Percentiles rank a stretch among this genome's conserved stretches.
phyloP scores from a whole-genome alignment of 352 stramenopile species.

The Globisporangium cylindrosporum region DNA sequence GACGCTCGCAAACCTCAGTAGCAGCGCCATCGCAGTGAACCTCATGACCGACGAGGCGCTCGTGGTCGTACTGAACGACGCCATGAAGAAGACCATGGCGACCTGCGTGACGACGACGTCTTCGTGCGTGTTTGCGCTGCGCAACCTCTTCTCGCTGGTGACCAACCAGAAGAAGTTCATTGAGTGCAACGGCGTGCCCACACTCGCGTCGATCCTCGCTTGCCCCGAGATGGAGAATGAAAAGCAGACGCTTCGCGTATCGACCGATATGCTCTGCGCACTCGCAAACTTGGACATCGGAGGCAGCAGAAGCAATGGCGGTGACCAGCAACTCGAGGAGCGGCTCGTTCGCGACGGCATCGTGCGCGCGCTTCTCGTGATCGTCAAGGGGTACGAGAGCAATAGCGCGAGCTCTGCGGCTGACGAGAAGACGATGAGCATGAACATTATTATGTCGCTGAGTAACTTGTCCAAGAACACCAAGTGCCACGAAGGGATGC shows the following conservation, averaged over 20 bases:
- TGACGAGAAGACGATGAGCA: constrained; percentile 37
- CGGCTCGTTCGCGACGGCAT: constrained; percentile 75
- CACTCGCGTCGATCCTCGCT: constrained; percentile 55
- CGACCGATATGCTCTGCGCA: constrained; percentile 66
- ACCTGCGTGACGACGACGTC: constrained; percentile 54
- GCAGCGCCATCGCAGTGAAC: constrained; percentile 42
- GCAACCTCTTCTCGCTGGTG: constrained; percentile 60
- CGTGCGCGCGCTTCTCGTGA: constrained; percentile 54
- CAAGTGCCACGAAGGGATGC: constrained; percentile 67
- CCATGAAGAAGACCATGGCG: constrained; percentile 60
- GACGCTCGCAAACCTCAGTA: constrained; percentile 66
- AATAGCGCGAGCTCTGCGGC: constrained; percentile 18
- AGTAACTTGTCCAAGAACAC: constrained; percentile 62
- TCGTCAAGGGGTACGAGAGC: constrained; percentile 42
- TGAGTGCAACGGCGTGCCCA: constrained; percentile 54
- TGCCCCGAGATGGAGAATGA: constrained; percentile 48
- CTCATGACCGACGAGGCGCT: constrained; percentile 55
- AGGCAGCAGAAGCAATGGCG: constrained; percentile 7
- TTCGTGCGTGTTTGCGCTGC: constrained; percentile 64
- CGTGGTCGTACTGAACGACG: constrained; percentile 57
- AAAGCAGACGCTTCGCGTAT: constrained; percentile 39
- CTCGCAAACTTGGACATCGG: constrained; percentile 45
- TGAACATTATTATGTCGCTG: constrained; percentile 67
- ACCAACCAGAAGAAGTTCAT: constrained; percentile 70
- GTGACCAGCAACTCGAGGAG: constrained; percentile 39